These are phyloP conservation scores for Populus euphratica DNA, from an alignment of 345 rosid species.

Conservation along the genomic window DNA sequence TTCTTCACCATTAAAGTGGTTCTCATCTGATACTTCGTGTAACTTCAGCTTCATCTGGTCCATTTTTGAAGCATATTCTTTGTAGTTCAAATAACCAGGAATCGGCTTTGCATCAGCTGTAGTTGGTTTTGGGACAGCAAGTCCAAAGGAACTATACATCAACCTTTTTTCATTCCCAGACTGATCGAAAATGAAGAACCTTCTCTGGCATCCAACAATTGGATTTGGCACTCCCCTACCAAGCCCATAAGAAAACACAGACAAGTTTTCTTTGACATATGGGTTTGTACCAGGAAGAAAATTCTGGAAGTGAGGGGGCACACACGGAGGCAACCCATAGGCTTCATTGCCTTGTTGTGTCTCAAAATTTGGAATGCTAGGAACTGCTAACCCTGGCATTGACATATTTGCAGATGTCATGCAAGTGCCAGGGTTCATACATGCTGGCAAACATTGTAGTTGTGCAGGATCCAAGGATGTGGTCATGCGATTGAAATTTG, in stretches of 20 bases:
- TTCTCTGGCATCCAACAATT: slow-evolving; percentile 23
- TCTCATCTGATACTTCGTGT: slow-evolving; percentile 37
- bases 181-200: slow-evolving; percentile 17
- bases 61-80: slow-evolving; percentile 23
- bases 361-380: slow-evolving; percentile 37
- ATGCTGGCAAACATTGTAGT: slow-evolving; percentile 42
- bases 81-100: slow-evolving; percentile 25
- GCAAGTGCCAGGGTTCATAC: slow-evolving; percentile 27
- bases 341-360: slow-evolving; percentile 38
- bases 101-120: slow-evolving; percentile 16
- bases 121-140: slow-evolving; percentile 31
- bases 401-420: slow-evolving; percentile 34
- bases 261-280: slow-evolving; percentile 28
- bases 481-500: slow-evolving; percentile 45
- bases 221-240: slow-evolving; percentile 26
- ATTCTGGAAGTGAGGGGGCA: slow-evolving; percentile 35
- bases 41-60: slow-evolving; percentile 26
- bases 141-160: slow-evolving; percentile 37
- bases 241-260: slow-evolving; percentile 26
- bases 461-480: slow-evolving; percentile 40
- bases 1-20: slow-evolving; percentile 33
- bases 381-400: slow-evolving; percentile 31
- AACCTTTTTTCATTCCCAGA: slow-evolving; percentile 20
- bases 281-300: slow-evolving; percentile 29
- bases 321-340: slow-evolving; percentile 39